phyloP scores from a whole-genome alignment of 495 filamentous ascomycete genomes.

The Lichenothelia convexa region DNA sequence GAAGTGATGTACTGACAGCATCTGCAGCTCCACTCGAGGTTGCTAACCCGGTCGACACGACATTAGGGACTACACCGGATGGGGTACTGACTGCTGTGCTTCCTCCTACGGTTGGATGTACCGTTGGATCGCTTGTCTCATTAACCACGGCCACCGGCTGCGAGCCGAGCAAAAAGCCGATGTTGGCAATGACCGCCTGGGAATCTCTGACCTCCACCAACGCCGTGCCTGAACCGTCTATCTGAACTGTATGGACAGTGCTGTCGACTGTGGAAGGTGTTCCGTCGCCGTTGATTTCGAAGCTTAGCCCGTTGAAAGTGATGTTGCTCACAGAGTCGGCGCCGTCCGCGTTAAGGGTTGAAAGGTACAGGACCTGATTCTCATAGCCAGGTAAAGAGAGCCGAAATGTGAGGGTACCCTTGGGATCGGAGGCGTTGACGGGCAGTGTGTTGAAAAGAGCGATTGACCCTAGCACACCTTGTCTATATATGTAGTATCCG shows the following conservation, averaged over 20 bases:
- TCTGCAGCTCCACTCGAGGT: too few relatives aligned
- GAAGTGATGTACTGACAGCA: too few relatives aligned
- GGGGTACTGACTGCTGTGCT: too few relatives aligned
- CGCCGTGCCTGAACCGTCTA: conserved; percentile 10
- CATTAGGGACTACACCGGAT: too few relatives aligned
- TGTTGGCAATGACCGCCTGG: conserved; percentile 12
- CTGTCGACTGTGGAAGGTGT: conserved; percentile 9
- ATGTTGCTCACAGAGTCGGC: conserved; percentile 15
- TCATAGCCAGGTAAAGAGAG: conserved; percentile 11
- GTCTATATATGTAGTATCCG: conserved; percentile 16
- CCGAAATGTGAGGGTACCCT: conserved; percentile 8
- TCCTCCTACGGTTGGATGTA: too few relatives aligned
- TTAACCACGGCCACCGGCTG: conserved; percentile 5
- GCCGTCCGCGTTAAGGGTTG: conserved; percentile 18
- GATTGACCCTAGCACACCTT: conserved; percentile 12
- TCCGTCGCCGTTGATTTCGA: conserved; percentile 13
- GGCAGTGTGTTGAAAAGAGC: conserved; percentile 18
- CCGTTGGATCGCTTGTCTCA: too few relatives aligned
- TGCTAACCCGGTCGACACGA: too few relatives aligned
- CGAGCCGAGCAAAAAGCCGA: conserved; percentile 9
- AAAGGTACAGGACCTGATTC: conserved; percentile 14
- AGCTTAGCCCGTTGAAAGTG: conserved; percentile 22
- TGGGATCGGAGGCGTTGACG: conserved; percentile 12
- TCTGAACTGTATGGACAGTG: conserved; percentile 5
- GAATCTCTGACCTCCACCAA: conserved; percentile 14